phyloP scores from a whole-genome alignment of 2,329 filamentous ascomycete species.

The Diaporthe helianthi region DNA sequence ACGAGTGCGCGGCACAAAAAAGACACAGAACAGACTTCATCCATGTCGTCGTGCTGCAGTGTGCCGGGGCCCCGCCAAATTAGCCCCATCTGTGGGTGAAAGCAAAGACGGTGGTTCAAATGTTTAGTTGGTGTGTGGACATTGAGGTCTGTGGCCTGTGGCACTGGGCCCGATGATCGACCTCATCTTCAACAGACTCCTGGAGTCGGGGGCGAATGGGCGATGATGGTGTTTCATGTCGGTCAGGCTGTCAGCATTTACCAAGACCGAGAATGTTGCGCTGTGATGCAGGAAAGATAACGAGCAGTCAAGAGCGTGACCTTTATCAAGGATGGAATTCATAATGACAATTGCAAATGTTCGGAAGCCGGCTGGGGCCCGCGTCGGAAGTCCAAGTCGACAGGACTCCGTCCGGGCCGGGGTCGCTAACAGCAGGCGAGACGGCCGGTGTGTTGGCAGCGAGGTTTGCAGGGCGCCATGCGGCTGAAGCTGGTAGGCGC shows the following conservation, averaged over 20 bases:
- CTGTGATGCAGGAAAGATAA: constrained; percentile 32
- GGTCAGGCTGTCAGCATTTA: constrained; percentile 22
- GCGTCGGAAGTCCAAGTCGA: constrained; percentile 13
- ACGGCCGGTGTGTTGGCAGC: neutral
- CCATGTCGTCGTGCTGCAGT: constrained; percentile 26
- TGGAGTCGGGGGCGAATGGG: no score
- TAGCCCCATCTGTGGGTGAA: constrained; percentile 21
- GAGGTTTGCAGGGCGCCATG: constrained; percentile 20
- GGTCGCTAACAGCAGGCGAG: constrained; percentile 28
- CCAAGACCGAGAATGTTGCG: constrained; percentile 7
- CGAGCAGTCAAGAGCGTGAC: constrained; percentile 37
- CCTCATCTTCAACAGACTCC: constrained; percentile 13
- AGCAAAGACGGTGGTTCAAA: neutral
- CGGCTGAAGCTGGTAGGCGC: constrained; percentile 29
- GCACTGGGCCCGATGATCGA: constrained; percentile 28
- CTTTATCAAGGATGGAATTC: constrained; percentile 46
- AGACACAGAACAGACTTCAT: constrained; percentile 13
- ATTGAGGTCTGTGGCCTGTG: constrained; percentile 24
- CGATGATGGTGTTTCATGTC: constrained; percentile 31
- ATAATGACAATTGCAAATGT: constrained; percentile 44
- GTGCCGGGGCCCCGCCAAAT: constrained; percentile 33
- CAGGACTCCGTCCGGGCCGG: constrained; percentile 23
- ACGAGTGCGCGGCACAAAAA: constrained; percentile 5
- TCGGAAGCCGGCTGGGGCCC: constrained; percentile 22
- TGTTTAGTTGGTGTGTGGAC: constrained; percentile 25